Evolutionary conservation across 2,329 filamentous ascomycete species (phyloP).

Genomic region (Hypoxylon sp.): DNA sequence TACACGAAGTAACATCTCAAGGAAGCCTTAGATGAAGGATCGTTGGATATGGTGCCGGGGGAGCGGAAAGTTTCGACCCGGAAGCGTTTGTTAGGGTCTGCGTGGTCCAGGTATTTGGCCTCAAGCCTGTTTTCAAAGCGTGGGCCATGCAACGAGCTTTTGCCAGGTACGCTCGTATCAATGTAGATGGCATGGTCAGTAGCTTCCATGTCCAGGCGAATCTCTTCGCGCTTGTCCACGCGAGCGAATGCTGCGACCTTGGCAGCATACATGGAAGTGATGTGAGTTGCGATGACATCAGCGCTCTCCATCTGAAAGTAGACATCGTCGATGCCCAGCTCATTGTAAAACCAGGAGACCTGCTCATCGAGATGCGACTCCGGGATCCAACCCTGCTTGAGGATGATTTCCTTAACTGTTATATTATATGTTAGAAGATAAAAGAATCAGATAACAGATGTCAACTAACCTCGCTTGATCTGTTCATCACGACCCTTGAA

Average conservation of each 20-base stretch:
- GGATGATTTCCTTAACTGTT: constrained; percentile 82
- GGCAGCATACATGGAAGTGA: constrained; percentile 95
- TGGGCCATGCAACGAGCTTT: constrained; percentile 81
- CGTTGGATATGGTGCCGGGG: constrained; percentile 78
- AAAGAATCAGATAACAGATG: not conserved
- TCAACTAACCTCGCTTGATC: constrained; percentile 78
- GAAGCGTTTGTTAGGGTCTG: constrained; percentile 79
- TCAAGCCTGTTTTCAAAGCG: constrained; percentile 94
- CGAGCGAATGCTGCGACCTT: constrained; percentile 95
- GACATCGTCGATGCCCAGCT: constrained; percentile 97
- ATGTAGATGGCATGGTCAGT: constrained; percentile 97
- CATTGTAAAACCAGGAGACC: constrained; percentile 96
- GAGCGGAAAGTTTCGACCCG: constrained; percentile 98
- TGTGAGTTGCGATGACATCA: constrained; percentile 89
- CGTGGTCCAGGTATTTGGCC: constrained; percentile 91
- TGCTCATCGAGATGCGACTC: constrained; percentile 84
- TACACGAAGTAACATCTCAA: constrained; percentile 99
- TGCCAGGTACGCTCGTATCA: constrained; percentile 92
- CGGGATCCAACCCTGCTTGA: constrained; percentile 87
- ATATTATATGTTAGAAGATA: constrained; percentile 35
- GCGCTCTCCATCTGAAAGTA: constrained; percentile 94
- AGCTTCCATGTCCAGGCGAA: constrained; percentile 95
- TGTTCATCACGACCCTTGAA: constrained; percentile 94
- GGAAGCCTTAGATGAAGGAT: constrained; percentile 78
- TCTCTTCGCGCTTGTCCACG: constrained; percentile 93